phyloP scores from a whole-genome alignment of 257 asterid species.

The Petrea volubilis region DNA sequence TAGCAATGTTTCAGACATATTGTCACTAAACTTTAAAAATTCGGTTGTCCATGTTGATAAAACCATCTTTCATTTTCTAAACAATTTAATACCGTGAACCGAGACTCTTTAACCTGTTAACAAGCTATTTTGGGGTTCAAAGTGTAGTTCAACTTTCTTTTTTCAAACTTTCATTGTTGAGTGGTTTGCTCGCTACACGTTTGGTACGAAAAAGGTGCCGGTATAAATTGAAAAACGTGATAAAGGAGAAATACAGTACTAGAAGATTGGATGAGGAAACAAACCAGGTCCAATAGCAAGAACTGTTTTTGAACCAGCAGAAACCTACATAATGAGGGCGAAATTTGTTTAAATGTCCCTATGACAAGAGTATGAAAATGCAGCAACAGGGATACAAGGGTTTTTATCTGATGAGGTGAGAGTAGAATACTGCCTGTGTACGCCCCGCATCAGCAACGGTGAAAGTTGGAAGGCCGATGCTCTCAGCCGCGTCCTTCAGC shows the following conservation, averaged over 20 bases:
- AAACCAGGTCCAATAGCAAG: slow-evolving; percentile 97
- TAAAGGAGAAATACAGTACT: neutral
- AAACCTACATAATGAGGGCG: slow-evolving; percentile 47
- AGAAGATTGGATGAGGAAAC: slow-evolving; percentile 23
- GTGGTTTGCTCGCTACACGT: slow-evolving; percentile 4
- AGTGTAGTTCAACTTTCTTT: too few relatives aligned
- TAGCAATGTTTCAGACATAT: too few relatives aligned
- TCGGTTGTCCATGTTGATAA: too few relatives aligned
- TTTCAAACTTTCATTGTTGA: neutral
- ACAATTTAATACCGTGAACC: too few relatives aligned
- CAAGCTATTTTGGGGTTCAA: too few relatives aligned
- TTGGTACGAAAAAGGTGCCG: neutral
- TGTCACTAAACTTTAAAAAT: too few relatives aligned
- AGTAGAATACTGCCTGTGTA: slow-evolving; percentile 67
- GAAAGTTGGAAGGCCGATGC: slow-evolving; percentile 87
- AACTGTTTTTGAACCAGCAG: slow-evolving; percentile 94
- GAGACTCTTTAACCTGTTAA: too few relatives aligned
- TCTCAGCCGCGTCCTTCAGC: slow-evolving; percentile 86
- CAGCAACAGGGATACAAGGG: neutral
- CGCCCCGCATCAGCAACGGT: slow-evolving; percentile 98
- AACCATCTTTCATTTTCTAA: too few relatives aligned
- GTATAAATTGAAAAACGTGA: neutral
- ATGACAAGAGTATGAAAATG: neutral
- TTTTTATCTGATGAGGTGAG: neutral
- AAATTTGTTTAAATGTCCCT: neutral